Evolutionary conservation across 768 basidiomycete genomes (phyloP), one percentile per base, ranked within the genome.

Genomic region (Suillus subluteus): DNA sequence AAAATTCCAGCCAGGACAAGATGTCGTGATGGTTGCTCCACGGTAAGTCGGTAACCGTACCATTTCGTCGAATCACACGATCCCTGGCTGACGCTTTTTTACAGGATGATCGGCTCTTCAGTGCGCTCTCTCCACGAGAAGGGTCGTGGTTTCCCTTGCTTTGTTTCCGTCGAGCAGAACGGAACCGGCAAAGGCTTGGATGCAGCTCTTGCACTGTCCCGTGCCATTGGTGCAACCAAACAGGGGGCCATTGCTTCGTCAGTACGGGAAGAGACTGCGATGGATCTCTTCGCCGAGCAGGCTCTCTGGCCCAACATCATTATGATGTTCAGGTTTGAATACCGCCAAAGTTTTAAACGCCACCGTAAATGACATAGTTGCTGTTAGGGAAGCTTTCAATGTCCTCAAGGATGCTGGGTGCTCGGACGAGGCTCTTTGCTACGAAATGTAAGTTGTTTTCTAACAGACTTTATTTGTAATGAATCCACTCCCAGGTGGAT

Each of bases 271-370:
- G 88, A 89, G 74, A 88, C 88, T 11, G 83, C 82, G 0, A 88
- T 89, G 87, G 88, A 88, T 71, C 79, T 88, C 30, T 83, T 88
- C 68, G 87, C 87, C 77, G 87, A 88, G 72, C 87, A 88, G 76
- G 87, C 85, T 11, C 76, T 88, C 64, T 89, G 88, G 88, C 88
- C 88, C 1, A 87, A 88, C 65, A 88, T 89, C 71, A 88, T 88
- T 65, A 82, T 83, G 81, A 77, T 88, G 6, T 89, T 88, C 77
- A 79, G 83, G 86, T 86, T 55, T 46, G 66, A 44, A 59, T 54
- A 8, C 6, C 9, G 30, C 55, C 30, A 18, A 35, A 6, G n/a
- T 6, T 32, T 58, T 44, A 46, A 6, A 55, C 30, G 7, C 13
- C 18, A 21, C 59, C 40, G 4, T 59, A 21, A 43, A 43, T 64